phyloP scores from a whole-genome alignment of 345 rosid species.

The Microthlaspi erraticum region DNA sequence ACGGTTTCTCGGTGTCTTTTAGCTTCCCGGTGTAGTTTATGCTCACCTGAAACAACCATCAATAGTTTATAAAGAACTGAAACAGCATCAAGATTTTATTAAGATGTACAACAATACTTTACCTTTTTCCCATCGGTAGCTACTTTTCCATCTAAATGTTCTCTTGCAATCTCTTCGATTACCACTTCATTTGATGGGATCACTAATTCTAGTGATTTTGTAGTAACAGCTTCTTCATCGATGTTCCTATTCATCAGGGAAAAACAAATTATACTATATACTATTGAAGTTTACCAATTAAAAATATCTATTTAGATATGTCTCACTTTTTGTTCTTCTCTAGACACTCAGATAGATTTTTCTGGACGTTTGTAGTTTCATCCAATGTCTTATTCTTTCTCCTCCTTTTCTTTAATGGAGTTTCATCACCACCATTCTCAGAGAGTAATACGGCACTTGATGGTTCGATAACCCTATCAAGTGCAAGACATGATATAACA shows the following conservation, averaged over 20 bases:
- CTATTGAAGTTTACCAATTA: not conserved
- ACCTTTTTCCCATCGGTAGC: constrained; percentile 64
- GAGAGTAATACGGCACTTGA: not conserved
- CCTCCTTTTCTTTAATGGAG: constrained; percentile 35
- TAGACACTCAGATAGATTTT: not conserved
- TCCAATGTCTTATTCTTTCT: constrained; percentile 47
- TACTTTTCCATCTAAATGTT: constrained; percentile 49
- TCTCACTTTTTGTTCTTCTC: constrained; percentile 34
- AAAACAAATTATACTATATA: constrained; percentile 2
- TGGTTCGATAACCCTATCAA: constrained; percentile 19
- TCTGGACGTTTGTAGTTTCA: constrained; percentile 2
- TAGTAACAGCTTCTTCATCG: constrained; percentile 27
- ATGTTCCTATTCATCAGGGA: constrained; percentile 36
- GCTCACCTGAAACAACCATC: constrained; percentile 51
- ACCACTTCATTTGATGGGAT: constrained; percentile 47
- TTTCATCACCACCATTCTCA: constrained; percentile 2
- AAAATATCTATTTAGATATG: not conserved
- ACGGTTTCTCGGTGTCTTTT: constrained; percentile 53
- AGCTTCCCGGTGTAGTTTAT: constrained; percentile 55
- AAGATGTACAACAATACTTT: constrained; percentile 14
- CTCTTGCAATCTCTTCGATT: constrained; percentile 51
- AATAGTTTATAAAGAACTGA: not conserved
- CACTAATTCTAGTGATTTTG: constrained; percentile 29
- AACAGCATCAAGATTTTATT: constrained; percentile 9
- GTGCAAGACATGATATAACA: no score